Evolutionary conservation across 2,329 filamentous ascomycete genomes (phyloP), one percentile per base, ranked within the genome.

Genomic region (Penicillium freii): DNA sequence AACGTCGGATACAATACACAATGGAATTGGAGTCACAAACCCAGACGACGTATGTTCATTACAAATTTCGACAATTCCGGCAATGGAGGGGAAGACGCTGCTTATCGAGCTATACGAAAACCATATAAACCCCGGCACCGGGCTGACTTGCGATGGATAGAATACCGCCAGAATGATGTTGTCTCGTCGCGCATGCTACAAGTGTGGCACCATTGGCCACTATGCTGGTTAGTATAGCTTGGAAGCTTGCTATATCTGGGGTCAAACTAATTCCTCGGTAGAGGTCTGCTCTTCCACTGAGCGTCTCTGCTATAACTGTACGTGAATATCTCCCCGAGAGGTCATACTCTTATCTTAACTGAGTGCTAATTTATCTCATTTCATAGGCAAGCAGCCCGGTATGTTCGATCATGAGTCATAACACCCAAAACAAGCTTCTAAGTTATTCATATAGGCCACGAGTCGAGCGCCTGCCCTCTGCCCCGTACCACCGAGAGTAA

Each of bases 221-320:
- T 81, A 80, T 70, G 79, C 79, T 61, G 77, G 78, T 80, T 71
- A 73, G 77, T 74, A 59, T 15, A 52, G 21, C 31, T 29, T 25
- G 46, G 9, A 25, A 27, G 39, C 31, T 36, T 48, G 33, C 19
- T 21, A 27, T 43, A 34, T 17, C 23, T 42, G 46, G 42, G 50
- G 38, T 45, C 38, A 40, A 46, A 61, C 58, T 62, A 54, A 64
- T 52, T 25, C 51, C 29, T 29, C 58, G 82, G 81, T 74, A 84
- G 92, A 97, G 84, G 92, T 96, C 68, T 99, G 94, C 89, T 94
- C 93, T 62, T 97, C 93, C 59, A 90, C 92, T 59, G 93, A 99
- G 84, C 91, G 94, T 73, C 89, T 99, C 72, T 99, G 94, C 88
- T 99, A 99, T 82, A 99, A 99, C 84, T 99, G 94, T 92, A 82